A percentile compares a stretch with the other conserved stretches of the same genome.
Conservation (phyloP, 2,329 filamentous ascomycete species). For the Phialocephala subalpina region DNA sequence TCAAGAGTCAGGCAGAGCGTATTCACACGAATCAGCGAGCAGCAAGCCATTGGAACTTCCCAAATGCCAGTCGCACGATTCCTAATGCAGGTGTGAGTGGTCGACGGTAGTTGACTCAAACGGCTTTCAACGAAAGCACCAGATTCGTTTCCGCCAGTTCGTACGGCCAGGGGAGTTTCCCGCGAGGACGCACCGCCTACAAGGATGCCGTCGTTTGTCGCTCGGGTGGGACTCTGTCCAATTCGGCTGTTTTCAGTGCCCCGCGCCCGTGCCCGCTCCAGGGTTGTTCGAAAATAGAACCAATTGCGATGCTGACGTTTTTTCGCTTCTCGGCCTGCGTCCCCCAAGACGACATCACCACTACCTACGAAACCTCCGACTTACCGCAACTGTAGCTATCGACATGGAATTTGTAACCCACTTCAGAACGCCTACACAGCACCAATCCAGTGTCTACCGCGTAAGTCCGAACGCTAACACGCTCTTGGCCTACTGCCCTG, state of each 20-base stretch:
- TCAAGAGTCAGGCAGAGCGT: neutral
- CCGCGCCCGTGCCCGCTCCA: slow-evolving; percentile 3
- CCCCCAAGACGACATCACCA: neutral
- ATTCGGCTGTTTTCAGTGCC: neutral
- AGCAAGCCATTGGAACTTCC: neutral
- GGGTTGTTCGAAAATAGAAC: neutral
- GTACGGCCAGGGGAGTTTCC: neutral
- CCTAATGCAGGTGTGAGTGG: neutral
- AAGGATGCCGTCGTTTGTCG: neutral
- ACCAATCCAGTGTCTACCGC: neutral
- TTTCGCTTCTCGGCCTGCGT: slow-evolving; percentile 2
- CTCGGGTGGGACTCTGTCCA: neutral
- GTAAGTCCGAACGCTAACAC: neutral
- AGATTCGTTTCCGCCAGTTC: neutral
- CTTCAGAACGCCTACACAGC: neutral
- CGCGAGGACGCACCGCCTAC: slow-evolving; percentile 5
- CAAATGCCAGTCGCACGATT: neutral
- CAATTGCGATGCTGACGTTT: slow-evolving; percentile 4
- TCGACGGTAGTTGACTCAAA: slow-evolving; percentile 6
- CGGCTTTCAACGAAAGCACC: neutral
- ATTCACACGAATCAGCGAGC: neutral
- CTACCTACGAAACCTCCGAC: neutral
- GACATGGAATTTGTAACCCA: neutral
- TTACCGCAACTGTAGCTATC: neutral
- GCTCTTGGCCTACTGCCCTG: neutral